Evolutionary conservation across 495 filamentous ascomycete species (phyloP), one percentile per base, ranked within the genome.

Genomic region (Usnea hakonensis): DNA sequence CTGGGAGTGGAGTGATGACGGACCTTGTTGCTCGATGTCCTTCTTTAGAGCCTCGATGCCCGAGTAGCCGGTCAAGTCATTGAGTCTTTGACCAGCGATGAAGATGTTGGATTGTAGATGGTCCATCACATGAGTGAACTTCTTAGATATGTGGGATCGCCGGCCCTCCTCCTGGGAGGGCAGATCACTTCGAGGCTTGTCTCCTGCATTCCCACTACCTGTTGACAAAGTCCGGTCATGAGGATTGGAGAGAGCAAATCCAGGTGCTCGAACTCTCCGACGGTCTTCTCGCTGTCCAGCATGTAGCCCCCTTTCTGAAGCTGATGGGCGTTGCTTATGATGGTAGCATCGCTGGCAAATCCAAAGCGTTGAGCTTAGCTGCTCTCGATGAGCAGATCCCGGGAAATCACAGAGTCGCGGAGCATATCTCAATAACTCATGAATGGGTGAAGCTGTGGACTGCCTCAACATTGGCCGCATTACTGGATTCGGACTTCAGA

Each of bases 21-120:
- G 77, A 87, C 85, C 85, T 77, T 87, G 88, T 8, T 70, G 70
- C 26, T 82, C 79, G 72, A 97, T 96, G 19, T 85, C 81, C 7
- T 76, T 74, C 70, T 96, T 92, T 55, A 98, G 79, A 14, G 85
- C 77, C 71, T 96, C 94, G 73, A 98, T 98, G 40, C 88, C 87
- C 1, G 89, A 87, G 80, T 98, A 98, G 16, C 95, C 95, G 2
- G 95, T 98, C 54, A 96, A 78, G 68, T 90, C 88, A 73, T 97
- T 97, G 73, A 98, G 80, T 60, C 86, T 87, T 70, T 96, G 91
- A 6, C 89, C 88, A 14, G 91, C 91, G 58, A 85, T 81, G 65
- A 95, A 89, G 38, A 91, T 78, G 64, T 91, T 90, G 30, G 89
- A 84, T 70, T 96, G 90, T 30, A 96, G 70, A 63, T 89, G 83